Base-by-base conservation (phyloP, 306 rosid species). In the Begonia masoniana region DNA sequence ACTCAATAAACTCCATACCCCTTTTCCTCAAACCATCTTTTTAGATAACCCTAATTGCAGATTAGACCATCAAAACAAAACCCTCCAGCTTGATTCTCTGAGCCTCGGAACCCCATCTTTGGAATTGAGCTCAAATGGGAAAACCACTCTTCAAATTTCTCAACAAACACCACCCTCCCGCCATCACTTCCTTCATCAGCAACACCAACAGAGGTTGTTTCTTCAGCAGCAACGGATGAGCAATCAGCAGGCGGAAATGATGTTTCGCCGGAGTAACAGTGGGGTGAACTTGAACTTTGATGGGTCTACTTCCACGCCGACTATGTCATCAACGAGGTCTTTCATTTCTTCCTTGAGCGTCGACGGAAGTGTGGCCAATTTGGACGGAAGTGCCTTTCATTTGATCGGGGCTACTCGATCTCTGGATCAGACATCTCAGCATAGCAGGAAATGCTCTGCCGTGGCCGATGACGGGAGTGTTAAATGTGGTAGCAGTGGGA, bases 281-380 rank as follows among this genome's bases (percentile, higher is more conserved):
- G 92, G 99, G 60, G 74, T 83, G 48, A 86, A 65, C 75, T 78
- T 91, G 73, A 92, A 79, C 61, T 92, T 92, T 50, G 99, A 92
- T 55, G 76, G 81, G 66, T 76, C 96, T 57, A 86, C 87, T 56
- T 81, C 94, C 78, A 86, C 94, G n/a, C 87, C 83, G 4, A 81
- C 94, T 70, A 79, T 91, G 83, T 87, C 99, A 43, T 92, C 99
- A 15, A 84, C 73, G 15, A 82, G 95, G 58, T 86, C 99, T 61
- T 92, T 92, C 73, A 77, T 92, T 66, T 92, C 99, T 39, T 92
- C 99, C n/a, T 64, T 92, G 80, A 92, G 99, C 69, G 74, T 92
- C 52, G 99, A 92, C 43, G 93, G 93, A 59, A 92, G 99, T 12
- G 94, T 92, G 24, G 84, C 92, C 3, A 92, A 79, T 69, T 3